phyloP scores from a whole-genome alignment of 495 filamentous ascomycete genomes.

The Hyaloscypha bicolor region DNA sequence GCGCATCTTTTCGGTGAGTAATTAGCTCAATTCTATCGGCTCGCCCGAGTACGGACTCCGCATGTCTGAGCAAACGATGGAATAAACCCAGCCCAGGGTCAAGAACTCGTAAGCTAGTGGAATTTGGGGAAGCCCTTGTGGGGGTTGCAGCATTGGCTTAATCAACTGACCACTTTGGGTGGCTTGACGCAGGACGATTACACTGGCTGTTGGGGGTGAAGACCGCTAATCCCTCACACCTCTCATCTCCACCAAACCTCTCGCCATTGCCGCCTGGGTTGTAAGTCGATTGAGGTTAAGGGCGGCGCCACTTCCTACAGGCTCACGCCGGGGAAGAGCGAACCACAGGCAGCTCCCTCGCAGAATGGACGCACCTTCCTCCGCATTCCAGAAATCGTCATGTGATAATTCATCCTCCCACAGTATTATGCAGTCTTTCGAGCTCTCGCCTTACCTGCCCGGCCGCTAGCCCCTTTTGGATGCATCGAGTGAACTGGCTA shows the following conservation, averaged over 20 bases:
- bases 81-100: too few species aligned
- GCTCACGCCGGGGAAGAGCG: background rate
- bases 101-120: too few species aligned
- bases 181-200: too few species aligned
- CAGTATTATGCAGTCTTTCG: background rate
- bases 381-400: background rate
- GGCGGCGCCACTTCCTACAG: slow-evolving; percentile 14
- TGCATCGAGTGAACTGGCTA: too few species aligned
- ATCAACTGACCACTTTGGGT: too few species aligned
- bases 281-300: slow-evolving; percentile 24
- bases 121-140: too few species aligned
- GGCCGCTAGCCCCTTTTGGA: background rate
- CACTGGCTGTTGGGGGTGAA: too few species aligned
- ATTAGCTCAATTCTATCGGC: too few species aligned
- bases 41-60: too few species aligned
- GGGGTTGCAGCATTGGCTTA: too few species aligned
- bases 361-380: background rate
- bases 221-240: slow-evolving; percentile 56
- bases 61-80: too few species aligned
- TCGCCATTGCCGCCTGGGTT: slow-evolving; percentile 54
- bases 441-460: background rate
- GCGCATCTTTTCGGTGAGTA: too few species aligned
- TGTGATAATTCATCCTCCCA: background rate
- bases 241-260: slow-evolving; percentile 62
- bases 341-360: background rate